These are phyloP conservation scores for Ceratocystis eucalypticola DNA, from an alignment of 2,329 filamentous ascomycete species.

Conservation along the genomic window DNA sequence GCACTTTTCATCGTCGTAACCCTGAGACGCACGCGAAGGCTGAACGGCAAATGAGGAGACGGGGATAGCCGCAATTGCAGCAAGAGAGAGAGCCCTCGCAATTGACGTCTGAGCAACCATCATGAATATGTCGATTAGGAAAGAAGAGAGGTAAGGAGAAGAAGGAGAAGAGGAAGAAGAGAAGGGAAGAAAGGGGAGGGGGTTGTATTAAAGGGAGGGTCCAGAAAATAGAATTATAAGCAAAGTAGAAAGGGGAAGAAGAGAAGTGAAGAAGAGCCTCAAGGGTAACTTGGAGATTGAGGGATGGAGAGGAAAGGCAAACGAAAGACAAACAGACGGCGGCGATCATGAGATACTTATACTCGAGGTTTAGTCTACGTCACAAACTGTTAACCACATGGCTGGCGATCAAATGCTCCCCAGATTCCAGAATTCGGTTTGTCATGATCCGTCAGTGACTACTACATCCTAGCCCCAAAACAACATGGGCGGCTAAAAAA, in stretches of 20 bases:
- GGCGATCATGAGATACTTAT: neutral
- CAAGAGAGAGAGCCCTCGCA: constrained; percentile 8
- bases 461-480: neutral
- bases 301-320: neutral
- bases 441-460: neutral
- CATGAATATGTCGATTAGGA: neutral
- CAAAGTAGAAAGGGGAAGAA: neutral
- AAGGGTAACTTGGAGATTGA: no score
- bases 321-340: neutral
- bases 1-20: constrained; percentile 3
- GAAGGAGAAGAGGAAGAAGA: neutral
- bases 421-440: neutral
- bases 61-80: constrained; percentile 7
- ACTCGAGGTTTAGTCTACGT: neutral
- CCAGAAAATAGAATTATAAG: neutral
- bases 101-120: constrained; percentile 13
- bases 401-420: neutral
- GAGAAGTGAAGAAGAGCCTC: neutral
- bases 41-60: constrained; percentile 2
- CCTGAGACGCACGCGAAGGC: neutral
- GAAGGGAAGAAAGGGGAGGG: neutral
- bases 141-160: constrained; percentile 2
- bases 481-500: neutral
- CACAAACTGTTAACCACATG: neutral
- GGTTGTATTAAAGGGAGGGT: neutral